Conservation (phyloP, 2,329 filamentous ascomycete species). For the Colletotrichum sp. region DNA sequence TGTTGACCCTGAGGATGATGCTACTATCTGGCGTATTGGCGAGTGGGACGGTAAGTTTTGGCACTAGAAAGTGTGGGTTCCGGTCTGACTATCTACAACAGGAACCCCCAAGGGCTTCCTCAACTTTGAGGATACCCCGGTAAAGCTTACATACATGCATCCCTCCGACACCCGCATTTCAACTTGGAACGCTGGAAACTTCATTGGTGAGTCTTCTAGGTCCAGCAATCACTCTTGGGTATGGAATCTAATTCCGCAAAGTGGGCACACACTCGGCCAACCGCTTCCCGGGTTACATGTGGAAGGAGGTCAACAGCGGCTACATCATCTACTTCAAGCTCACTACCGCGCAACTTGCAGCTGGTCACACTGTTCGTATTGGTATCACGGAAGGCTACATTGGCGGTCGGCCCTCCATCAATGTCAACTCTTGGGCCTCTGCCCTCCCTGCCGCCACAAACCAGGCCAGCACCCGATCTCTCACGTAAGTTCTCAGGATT, state of each 20-base stretch:
- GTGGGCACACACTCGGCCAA: constrained; percentile 36
- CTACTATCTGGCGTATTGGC: constrained; percentile 39
- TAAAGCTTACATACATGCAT: constrained; percentile 47
- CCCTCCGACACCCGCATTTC: constrained; percentile 36
- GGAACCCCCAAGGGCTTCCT: constrained; percentile 38
- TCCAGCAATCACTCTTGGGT: neutral
- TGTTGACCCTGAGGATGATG: constrained; percentile 34
- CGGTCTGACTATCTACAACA: neutral
- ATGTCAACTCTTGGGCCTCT: constrained; percentile 34
- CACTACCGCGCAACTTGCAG: constrained; percentile 29
- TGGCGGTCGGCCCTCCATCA: constrained; percentile 33
- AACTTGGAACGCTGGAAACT: constrained; percentile 35
- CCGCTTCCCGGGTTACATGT: constrained; percentile 45
- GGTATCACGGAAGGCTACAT: constrained; percentile 37
- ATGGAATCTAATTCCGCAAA: neutral
- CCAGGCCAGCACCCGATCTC: constrained; percentile 33
- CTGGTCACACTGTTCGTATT: constrained; percentile 31
- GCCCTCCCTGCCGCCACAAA: constrained; percentile 28
- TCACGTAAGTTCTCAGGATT: constrained; percentile 21
- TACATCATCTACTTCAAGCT: constrained; percentile 44
- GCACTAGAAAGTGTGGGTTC: neutral
- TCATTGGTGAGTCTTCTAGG: constrained; percentile 23
- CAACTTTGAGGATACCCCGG: constrained; percentile 39
- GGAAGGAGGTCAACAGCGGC: constrained; percentile 45
- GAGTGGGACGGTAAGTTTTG: constrained; percentile 29